Evolutionary conservation across 2,329 filamentous ascomycete species (phyloP).

Genomic region (Elsinoe arachidis): DNA sequence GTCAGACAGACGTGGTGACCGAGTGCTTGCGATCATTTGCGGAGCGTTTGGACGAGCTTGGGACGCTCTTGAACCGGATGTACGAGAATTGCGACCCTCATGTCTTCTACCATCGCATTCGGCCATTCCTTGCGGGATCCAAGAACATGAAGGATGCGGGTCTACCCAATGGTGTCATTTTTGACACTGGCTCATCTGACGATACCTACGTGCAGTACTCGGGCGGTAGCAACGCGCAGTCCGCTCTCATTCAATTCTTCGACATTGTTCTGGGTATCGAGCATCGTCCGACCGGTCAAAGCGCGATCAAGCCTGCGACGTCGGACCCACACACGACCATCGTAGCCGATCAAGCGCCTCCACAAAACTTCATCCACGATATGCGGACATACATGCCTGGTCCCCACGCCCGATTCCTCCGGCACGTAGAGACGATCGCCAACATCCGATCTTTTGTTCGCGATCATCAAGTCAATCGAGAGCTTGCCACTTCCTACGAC

Average conservation of each 20-base stretch:
- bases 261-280: conserved; percentile 84
- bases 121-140: conserved; percentile 90
- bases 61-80: conserved; percentile 71
- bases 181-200: conserved; percentile 59
- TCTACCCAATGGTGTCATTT: conserved; percentile 75
- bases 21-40: conserved; percentile 73
- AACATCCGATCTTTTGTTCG: conserved; percentile 84
- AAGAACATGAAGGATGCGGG: conserved; percentile 98
- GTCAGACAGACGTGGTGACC: conserved; percentile 63
- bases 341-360: conserved; percentile 34
- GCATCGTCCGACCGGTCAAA: conserved; percentile 80
- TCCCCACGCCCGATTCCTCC: conserved; percentile 78
- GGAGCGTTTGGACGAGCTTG: conserved; percentile 79
- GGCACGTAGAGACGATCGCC: conserved; percentile 67
- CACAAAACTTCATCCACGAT: conserved; percentile 88
- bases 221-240: conserved; percentile 93
- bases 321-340: conserved; percentile 2
- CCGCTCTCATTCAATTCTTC: conserved; percentile 94
- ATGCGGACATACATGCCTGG: conserved; percentile 98
- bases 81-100: conserved; percentile 91
- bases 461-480: conserved; percentile 49
- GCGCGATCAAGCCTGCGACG: conserved; percentile 41
- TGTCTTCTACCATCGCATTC: conserved; percentile 90
- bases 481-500: conserved; percentile 75
- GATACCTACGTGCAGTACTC: conserved; percentile 69